phyloP scores from a whole-genome alignment of 1,284 basidiomycete species.

The Rhodotorula glutinis region DNA sequence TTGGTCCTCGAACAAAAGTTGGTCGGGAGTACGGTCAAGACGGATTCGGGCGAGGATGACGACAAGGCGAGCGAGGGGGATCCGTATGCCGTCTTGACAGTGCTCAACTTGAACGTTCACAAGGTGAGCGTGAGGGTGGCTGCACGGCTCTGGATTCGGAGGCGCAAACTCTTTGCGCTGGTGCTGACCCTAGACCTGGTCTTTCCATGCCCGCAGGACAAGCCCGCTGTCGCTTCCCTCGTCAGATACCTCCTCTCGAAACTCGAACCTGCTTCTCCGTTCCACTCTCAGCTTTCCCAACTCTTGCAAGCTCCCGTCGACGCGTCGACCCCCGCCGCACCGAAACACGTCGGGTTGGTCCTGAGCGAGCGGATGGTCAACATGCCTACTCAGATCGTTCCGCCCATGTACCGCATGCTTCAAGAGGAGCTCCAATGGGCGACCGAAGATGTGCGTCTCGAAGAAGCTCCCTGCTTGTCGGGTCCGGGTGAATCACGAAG shows the following conservation, averaged over 20 bases:
- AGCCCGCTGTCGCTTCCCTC: conserved; percentile 67
- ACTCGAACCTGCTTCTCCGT: conserved; percentile 50
- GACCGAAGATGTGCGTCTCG: conserved; percentile 56
- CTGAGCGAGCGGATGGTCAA: conserved; percentile 84
- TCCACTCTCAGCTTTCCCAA: conserved; percentile 37
- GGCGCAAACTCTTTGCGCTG: no score
- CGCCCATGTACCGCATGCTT: conserved; percentile 85
- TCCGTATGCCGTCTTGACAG: conserved; percentile 61
- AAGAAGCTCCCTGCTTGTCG: not conserved
- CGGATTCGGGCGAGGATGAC: conserved; percentile 60
- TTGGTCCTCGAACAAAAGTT: conserved; percentile 68
- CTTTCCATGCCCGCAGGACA: conserved; percentile 53
- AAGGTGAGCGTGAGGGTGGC: conserved; percentile 54
- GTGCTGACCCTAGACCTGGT: no score
- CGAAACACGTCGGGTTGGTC: conserved; percentile 66
- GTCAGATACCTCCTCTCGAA: conserved; percentile 66
- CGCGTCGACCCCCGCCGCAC: conserved; percentile 26
- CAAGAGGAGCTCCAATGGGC: conserved; percentile 72
- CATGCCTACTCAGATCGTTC: conserved; percentile 84
- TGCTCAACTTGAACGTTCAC: conserved; percentile 73
- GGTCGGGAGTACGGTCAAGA: conserved; percentile 87
- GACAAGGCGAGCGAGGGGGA: conserved; percentile 21
- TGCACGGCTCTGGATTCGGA: not conserved
- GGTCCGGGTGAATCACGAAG: no score
- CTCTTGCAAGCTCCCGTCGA: conserved; percentile 42